Base-by-base conservation (phyloP, 345 rosid genomes). In the Melaleuca quinquenervia region DNA sequence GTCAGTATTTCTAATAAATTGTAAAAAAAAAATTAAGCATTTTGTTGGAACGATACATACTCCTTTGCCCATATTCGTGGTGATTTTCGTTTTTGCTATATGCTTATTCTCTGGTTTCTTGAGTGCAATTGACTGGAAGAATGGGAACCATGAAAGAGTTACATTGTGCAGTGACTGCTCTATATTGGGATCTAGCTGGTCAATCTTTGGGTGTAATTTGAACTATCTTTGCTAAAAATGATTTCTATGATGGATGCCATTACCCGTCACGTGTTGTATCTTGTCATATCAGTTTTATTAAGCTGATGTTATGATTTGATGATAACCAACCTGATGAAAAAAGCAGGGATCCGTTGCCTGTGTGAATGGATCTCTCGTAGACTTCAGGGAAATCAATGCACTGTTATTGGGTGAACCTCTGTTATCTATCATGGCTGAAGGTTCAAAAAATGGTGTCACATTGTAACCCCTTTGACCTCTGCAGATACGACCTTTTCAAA, bases 401-500 rank as follows among this genome's bases (percentile, higher is more conserved):
- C 93, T 90, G 92, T 90, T 93, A 86, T 90, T 93, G 94, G 92
- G 94, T 95, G 93, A 93, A 90, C 91, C 94, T 90, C 89, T 90
- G 94, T 89, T 86, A 32, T 41, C 74, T 21, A 83, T 86, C 15
- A 86, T 88, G 87, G 89, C 93, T 87, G 84, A 89, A 89, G 94
- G 91, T 92, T 92, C 94, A 89, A 89, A 90, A 91, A 93, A 93
- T 89, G 94, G 90, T 91, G 95, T 84, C 44, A 93, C 92, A 92
- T 84, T 85, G n/a, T 51, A 52, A 50, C 45, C 13, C 18, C 15
- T 60, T n/a, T 11, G n/a, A 29, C 6, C 51, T 48, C n/a, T 21
- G 48, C 14, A 1, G 82, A 55, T 8, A 84, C n/a, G 0, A 84
- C 10, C 51, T 16, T 22, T 49, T 15, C 27, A 13, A 24, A 48